These are phyloP conservation scores for Thelonectria olida DNA, from an alignment of 2,329 filamentous ascomycete genomes.

Conservation along the genomic window DNA sequence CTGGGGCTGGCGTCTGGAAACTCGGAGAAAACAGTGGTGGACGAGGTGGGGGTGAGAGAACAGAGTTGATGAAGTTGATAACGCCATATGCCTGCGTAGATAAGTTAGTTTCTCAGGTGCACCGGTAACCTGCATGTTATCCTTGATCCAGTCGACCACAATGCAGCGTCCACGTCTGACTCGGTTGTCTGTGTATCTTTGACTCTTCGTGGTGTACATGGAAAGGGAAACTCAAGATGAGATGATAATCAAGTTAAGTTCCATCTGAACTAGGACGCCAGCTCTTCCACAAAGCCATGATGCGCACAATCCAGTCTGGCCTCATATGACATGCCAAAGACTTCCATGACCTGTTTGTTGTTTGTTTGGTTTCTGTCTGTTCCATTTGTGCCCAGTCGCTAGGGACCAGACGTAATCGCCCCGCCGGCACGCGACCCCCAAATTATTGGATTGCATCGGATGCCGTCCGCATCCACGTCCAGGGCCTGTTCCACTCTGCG, in stretches of 20 bases:
- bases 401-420: background rate
- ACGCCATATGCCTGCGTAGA: background rate
- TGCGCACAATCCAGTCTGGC: background rate
- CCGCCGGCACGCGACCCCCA: conserved; percentile 23
- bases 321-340: background rate
- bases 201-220: too few species aligned
- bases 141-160: conserved; percentile 11
- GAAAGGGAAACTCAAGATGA: too few species aligned
- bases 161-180: conserved; percentile 11
- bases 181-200: background rate
- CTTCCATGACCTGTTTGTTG: background rate
- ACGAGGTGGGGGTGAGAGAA: background rate
- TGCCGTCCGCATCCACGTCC: conserved; percentile 9
- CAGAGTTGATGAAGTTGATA: background rate
- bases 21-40: conserved; percentile 18
- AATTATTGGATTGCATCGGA: conserved; percentile 1
- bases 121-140: conserved; percentile 6
- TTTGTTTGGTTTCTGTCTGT: background rate
- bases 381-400: conserved; percentile 6
- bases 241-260: background rate
- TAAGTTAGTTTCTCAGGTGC: background rate
- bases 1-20: conserved; percentile 20
- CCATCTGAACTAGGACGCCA: background rate
- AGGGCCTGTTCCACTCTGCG: conserved; percentile 10
- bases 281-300: background rate